Base-by-base conservation (phyloP, 768 basidiomycete species). In the Naganishia vaughanmartiniae region DNA sequence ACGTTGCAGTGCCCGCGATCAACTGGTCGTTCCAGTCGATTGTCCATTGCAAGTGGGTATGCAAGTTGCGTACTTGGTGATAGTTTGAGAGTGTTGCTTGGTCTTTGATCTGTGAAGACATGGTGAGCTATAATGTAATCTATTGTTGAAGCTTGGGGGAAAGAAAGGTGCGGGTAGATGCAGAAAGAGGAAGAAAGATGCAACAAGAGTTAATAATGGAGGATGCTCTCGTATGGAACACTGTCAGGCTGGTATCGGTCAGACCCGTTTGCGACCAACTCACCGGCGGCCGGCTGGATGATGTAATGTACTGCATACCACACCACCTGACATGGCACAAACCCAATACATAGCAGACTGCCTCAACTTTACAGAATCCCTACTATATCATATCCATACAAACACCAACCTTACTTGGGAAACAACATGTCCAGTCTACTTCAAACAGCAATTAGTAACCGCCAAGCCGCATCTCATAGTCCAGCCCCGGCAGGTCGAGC, bases 81-180 rank as follows among this genome's bases (percentile, higher is more conserved):
- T 90, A 92, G 83, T 96, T 96, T 28, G 91, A 86, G 76, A 92
- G 89, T 0, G 89, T 89, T 0, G 90, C 87, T n/a, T 70, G 72
- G 65, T 82, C 81, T 14, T 34, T 39, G 10, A 33, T 26, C 34
- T 6, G 66, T 73, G 17, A 70, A 24, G 88, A 88, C 76, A 91
- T 89, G 30, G 73, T 24, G 57, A 71, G 17, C 10, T 42, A 42
- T 15, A 11, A 2, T 57, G 36, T 65, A 30, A 24, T 19, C 31
- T 9, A 24, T 5, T 34, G n/a, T 7, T 1, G 57, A 39, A n/a
- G 34, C n/a, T 58, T 34, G 2, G n/a, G 33, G 15, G n/a, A 34
- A 24, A 56, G 9, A 34, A n/a, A n/a, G n/a, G n/a, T n/a, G n/a
- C n/a, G n/a, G n/a, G n/a, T n/a, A n/a, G n/a, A n/a, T n/a, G n/a